Evolutionary conservation across 768 basidiomycete genomes (phyloP).

Genomic region (Cyathus striatus): DNA sequence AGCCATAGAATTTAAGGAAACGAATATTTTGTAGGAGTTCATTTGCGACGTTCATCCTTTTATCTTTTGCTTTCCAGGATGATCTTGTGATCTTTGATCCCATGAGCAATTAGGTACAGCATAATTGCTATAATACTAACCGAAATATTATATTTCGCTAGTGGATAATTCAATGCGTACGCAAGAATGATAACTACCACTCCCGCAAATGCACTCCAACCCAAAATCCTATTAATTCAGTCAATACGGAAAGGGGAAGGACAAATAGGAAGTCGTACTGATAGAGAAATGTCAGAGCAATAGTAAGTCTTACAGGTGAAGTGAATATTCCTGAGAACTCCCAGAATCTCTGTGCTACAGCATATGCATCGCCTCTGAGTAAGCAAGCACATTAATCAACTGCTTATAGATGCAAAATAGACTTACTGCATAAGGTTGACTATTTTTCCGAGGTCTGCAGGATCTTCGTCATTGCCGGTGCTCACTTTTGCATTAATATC

Average conservation of each 20-base stretch:
- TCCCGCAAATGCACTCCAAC: constrained; percentile 74
- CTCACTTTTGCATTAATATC: constrained; percentile 48
- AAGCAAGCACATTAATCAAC: background rate
- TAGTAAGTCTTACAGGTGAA: constrained; percentile 57
- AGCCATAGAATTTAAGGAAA: constrained; percentile 72
- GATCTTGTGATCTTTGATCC: constrained; percentile 43
- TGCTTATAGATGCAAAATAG: background rate
- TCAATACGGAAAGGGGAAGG: background rate
- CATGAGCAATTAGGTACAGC: background rate
- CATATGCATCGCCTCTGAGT: constrained; percentile 62
- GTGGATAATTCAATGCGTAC: constrained; percentile 59
- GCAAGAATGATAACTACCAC: constrained; percentile 60
- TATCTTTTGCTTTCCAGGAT: constrained; percentile 62
- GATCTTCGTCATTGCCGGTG: constrained; percentile 28
- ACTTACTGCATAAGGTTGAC: constrained; percentile 73
- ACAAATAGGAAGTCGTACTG: constrained; percentile 34
- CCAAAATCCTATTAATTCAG: constrained; percentile 47
- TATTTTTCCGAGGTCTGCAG: constrained; percentile 64
- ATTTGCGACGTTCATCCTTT: constrained; percentile 65
- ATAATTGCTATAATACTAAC: constrained; percentile 29
- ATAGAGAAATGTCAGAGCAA: constrained; percentile 70
- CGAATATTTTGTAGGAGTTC: constrained; percentile 73
- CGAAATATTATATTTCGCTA: constrained; percentile 61
- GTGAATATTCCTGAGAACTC: constrained; percentile 61
- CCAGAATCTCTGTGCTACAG: constrained; percentile 70